phyloP scores from a whole-genome alignment of 768 basidiomycete species.

The Lepiota subincarnata region DNA sequence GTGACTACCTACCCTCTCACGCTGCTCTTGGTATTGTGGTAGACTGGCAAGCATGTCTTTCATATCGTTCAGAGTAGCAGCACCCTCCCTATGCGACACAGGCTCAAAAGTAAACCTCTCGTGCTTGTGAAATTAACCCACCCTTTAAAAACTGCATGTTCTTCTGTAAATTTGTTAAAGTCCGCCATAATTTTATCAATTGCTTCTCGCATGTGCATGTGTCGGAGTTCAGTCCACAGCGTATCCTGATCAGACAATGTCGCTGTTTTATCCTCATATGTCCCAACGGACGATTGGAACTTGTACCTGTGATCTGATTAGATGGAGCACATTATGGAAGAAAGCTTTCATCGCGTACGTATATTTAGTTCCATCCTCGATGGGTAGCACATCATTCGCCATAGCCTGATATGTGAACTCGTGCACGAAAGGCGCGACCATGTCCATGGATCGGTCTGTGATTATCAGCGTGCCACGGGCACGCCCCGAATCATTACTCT shows the following conservation, averaged over 20 bases:
- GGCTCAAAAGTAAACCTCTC: background rate
- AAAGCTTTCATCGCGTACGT: constrained; percentile 49
- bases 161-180: constrained; percentile 91
- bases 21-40: constrained; percentile 91
- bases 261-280: constrained; percentile 85
- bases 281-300: constrained; percentile 84
- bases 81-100: constrained; percentile 52
- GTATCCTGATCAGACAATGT: constrained; percentile 81
- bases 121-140: constrained; percentile 27
- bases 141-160: constrained; percentile 94
- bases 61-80: constrained; percentile 92
- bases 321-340: background rate
- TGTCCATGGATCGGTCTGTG: constrained; percentile 96
- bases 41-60: constrained; percentile 97
- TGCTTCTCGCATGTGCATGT: constrained; percentile 98
- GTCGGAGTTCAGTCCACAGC: constrained; percentile 90
- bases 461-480: constrained; percentile 82
- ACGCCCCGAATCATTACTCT: constrained; percentile 60
- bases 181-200: constrained; percentile 96
- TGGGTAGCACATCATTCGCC: constrained; percentile 90
- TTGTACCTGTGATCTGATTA: constrained; percentile 62
- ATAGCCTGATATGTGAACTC: constrained; percentile 99
- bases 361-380: constrained; percentile 83
- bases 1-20: constrained; percentile 69
- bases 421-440: constrained; percentile 84